Base-by-base conservation (phyloP, 2,329 filamentous ascomycete species). In the Scleromitrula shiraiana region DNA sequence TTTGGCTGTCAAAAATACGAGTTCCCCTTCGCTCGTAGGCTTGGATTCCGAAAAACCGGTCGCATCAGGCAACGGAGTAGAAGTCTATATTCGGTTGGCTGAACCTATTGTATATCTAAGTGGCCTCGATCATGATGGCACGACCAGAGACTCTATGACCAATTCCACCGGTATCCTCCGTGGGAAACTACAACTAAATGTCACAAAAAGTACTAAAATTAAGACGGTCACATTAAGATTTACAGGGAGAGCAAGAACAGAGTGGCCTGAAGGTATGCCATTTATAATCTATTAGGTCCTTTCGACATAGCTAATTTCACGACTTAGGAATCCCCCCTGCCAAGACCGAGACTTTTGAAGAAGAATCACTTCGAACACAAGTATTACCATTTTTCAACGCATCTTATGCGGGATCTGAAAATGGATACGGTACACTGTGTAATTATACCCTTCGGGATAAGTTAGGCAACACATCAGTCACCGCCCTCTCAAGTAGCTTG, bases 361-460 rank as follows among this genome's bases (percentile, higher is more conserved):
- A 88, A 53, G 85, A 93, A 57, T 87, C 82, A 3, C 75, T 97
- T 51, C 83, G 94, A 67, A 91, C 86, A 33, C 90, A 96, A 61
- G 91, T 82, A 15, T 82, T 88, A 68, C 91, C 85, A 0, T 97
- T 97, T 64, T 98, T 96, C 73, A 94, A 96, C 60, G 84, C 85
- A 40, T 70, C 76, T 62, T 76, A 80, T 53, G 73, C 78, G 48
- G 71, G 71, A 3, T 78, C 77, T 71, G 76, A 80, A 58, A 74
- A 71, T 15, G 58, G 60, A 2, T 83, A 76, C 57, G 80, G 80
- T n/a, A 79, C 79, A 54, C 74, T 78, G 55, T 83, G 79, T 67
- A 75, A 68, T 5, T 82, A 75, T 61, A 66, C 64, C 3, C 65
- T 63, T n/a, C 53, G 56, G 41, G 50, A 61, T 19, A 59, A 56